phyloP scores from a whole-genome alignment of 179 eudicot species.

The Heliamphora pulchella region DNA sequence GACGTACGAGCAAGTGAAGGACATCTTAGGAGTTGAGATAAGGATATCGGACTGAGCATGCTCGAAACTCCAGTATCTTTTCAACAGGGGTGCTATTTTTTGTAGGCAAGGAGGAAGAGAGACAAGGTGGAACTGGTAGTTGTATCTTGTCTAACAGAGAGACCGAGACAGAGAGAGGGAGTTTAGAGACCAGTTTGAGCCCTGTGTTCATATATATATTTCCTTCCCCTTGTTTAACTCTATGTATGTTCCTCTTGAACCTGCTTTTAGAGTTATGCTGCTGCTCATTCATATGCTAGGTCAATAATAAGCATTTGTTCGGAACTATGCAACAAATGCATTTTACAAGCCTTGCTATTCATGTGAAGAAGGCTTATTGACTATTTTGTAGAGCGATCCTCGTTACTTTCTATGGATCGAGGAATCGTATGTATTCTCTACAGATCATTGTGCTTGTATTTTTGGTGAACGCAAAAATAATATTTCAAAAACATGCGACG shows the following conservation, averaged over 20 bases:
- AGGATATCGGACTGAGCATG: constrained; percentile 65
- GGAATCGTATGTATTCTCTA: neutral
- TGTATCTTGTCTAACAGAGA: neutral
- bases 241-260: neutral
- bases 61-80: neutral
- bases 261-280: neutral
- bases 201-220: neutral
- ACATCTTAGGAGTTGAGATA: constrained; percentile 69
- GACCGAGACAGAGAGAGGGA: neutral
- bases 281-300: neutral
- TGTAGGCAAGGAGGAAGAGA: constrained; percentile 16
- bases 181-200: neutral
- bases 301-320: constrained; percentile 10
- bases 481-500: no score
- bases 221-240: constrained; percentile 6
- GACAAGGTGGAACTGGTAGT: neutral
- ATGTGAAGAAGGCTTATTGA: neutral
- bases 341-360: neutral
- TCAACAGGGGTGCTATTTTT: constrained; percentile 12
- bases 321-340: constrained; percentile 6
- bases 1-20: constrained; percentile 72
- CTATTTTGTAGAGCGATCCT: neutral
- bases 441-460: no score
- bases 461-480: neutral
- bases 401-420: neutral